Conservation (phyloP, 2,329 filamentous ascomycete species). For the Parastagonospora avenae region DNA sequence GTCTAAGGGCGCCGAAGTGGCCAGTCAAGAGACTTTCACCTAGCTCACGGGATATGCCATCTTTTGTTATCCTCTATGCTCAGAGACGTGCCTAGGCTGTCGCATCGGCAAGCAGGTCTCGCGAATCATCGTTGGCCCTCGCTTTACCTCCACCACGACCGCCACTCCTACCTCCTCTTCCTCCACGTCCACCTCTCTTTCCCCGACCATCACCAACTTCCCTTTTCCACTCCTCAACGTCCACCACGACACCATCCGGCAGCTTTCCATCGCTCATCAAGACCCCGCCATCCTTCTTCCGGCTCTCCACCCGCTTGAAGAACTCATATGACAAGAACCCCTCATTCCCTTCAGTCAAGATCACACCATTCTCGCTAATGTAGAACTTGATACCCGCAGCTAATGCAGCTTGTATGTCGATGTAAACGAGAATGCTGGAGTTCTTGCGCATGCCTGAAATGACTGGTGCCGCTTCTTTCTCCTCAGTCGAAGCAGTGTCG, state of each 20-base stretch:
- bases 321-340: conserved; percentile 51
- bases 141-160: conserved; percentile 27
- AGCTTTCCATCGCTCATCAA: conserved; percentile 74
- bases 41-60: no score
- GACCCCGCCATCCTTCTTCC: conserved; percentile 64
- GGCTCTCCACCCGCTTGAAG: conserved; percentile 72
- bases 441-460: conserved; percentile 79
- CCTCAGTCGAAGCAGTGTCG: conserved; percentile 24
- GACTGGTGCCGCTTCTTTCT: conserved; percentile 53
- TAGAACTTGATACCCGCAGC: conserved; percentile 70
- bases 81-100: conserved; percentile 4
- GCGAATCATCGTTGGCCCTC: conserved; percentile 28
- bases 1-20: no score
- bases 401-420: conserved; percentile 73
- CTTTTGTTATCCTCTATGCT: no score
- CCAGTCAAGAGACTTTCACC: not conserved
- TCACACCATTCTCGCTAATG: conserved; percentile 59
- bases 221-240: conserved; percentile 45
- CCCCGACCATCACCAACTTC: conserved; percentile 29
- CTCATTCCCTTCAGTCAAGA: conserved; percentile 56
- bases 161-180: conserved; percentile 25
- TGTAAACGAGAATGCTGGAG: conserved; percentile 69
- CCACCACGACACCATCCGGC: conserved; percentile 44
- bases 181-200: conserved; percentile 27
- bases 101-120: conserved; percentile 25